phyloP scores from a whole-genome alignment of 352 stramenopile genomes.

The Pythium scleroteichum region DNA sequence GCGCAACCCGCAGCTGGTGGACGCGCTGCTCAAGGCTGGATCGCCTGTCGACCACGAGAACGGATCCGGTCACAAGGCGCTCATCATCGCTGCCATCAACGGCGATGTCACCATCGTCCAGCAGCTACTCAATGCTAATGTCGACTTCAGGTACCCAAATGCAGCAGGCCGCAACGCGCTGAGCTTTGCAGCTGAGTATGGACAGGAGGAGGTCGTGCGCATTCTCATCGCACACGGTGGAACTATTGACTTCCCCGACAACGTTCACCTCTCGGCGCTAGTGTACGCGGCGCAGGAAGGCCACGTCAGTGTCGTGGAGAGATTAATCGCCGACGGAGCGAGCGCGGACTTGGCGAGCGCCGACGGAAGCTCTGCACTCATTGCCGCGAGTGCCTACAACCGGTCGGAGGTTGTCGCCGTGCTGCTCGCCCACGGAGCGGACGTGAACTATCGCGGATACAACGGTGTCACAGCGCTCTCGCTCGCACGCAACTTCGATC shows the following conservation, averaged over 20 bases:
- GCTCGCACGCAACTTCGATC: too few relatives aligned
- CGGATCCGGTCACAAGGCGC: neutral
- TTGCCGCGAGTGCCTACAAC: too few relatives aligned
- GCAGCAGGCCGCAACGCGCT: neutral
- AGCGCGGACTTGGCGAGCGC: neutral
- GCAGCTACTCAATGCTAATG: neutral
- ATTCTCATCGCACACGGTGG: neutral
- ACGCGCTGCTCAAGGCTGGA: neutral
- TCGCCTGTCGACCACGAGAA: neutral
- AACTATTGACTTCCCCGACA: neutral
- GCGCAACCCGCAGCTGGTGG: neutral
- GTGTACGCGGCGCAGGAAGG: neutral
- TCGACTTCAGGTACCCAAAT: neutral
- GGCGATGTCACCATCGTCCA: neutral
- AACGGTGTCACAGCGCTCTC: too few relatives aligned
- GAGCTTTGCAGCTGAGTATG: neutral
- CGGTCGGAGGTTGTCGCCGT: too few relatives aligned
- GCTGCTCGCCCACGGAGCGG: too few relatives aligned
- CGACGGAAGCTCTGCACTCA: too few relatives aligned
- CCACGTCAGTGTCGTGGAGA: too few relatives aligned
- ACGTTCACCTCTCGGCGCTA: neutral
- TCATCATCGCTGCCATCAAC: neutral
- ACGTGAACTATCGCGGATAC: too few relatives aligned
- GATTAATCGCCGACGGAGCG: too few relatives aligned
- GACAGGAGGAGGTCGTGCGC: neutral